These are phyloP conservation scores for Scheffersomyces lignosus DNA, from an alignment of 805 yeast species.

Conservation along the genomic window DNA sequence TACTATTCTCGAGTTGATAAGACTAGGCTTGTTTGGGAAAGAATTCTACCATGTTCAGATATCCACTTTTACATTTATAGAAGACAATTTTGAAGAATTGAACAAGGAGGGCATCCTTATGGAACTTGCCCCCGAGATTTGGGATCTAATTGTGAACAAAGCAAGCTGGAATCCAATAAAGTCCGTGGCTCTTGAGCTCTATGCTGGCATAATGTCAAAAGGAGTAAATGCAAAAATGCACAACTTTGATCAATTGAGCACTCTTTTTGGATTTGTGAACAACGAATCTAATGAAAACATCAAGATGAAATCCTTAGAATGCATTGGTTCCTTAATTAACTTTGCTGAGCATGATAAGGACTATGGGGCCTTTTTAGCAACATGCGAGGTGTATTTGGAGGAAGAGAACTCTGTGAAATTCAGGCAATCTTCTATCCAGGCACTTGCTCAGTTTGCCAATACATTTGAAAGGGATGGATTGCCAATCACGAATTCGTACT, in stretches of 20 bases:
- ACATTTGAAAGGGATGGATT: no score
- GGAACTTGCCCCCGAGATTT: constrained; percentile 10
- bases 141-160: constrained; percentile 20
- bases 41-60: constrained; percentile 46
- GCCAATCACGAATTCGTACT: not conserved
- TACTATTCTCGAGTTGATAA: constrained; percentile 24
- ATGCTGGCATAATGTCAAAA: constrained; percentile 16
- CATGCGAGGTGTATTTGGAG: constrained; percentile 25
- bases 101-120: constrained; percentile 1
- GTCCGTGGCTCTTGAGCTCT: constrained; percentile 37
- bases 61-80: constrained; percentile 36
- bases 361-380: no score
- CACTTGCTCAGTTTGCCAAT: constrained; percentile 29
- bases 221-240: constrained; percentile 14
- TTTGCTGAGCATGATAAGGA: constrained; percentile 13
- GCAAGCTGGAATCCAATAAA: constrained; percentile 46
- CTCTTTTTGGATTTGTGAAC: not conserved
- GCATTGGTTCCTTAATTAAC: constrained; percentile 46
- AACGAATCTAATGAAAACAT: constrained; percentile 4
- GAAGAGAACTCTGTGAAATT: constrained; percentile 48
- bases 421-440: constrained; percentile 46
- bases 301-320: constrained; percentile 41
- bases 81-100: constrained; percentile 1
- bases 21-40: constrained; percentile 36
- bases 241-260: constrained; percentile 11